Percentiles rank a stretch among this genome's conserved stretches.
These are phyloP conservation scores for Kuraishia hungarica DNA, from an alignment of 805 yeast genomes.

Conservation along the genomic window DNA sequence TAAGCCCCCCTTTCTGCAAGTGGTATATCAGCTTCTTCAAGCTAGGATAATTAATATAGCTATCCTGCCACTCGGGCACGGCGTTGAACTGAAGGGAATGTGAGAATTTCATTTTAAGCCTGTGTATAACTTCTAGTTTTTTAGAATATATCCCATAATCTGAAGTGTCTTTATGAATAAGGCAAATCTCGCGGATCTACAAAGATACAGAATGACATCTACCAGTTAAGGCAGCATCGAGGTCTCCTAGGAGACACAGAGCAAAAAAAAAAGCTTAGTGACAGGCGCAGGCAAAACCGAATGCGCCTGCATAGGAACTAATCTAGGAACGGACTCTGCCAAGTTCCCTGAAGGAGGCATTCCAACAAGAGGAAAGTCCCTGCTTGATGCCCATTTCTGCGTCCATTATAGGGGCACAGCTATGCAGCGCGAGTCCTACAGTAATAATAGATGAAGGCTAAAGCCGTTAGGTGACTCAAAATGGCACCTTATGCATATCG, in stretches of 20 bases:
- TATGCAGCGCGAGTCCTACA: neutral
- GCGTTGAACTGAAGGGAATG: conserved; percentile 42
- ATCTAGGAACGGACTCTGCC: neutral
- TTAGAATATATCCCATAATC: neutral
- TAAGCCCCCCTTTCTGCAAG: conserved; percentile 31
- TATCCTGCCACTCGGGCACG: conserved; percentile 47
- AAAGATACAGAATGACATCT: no score
- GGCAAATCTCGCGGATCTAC: no score
- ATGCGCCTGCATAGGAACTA: neutral
- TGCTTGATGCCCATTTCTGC: neutral
- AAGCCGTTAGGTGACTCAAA: neutral
- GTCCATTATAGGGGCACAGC: neutral
- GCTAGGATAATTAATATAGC: conserved; percentile 34
- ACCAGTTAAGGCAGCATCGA: no score
- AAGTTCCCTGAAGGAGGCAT: neutral
- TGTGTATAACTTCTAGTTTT: neutral
- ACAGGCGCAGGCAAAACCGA: neutral
- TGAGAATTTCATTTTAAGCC: conserved; percentile 34
- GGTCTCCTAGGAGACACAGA: no score
- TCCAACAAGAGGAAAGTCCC: neutral
- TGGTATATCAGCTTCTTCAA: conserved; percentile 49
- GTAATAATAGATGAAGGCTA: neutral
- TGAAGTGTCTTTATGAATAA: neutral
- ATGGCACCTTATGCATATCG: neutral
- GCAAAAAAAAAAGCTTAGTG: neutral